phyloP scores from a whole-genome alignment of 352 stramenopile species.

The Achlya hypogyna region DNA sequence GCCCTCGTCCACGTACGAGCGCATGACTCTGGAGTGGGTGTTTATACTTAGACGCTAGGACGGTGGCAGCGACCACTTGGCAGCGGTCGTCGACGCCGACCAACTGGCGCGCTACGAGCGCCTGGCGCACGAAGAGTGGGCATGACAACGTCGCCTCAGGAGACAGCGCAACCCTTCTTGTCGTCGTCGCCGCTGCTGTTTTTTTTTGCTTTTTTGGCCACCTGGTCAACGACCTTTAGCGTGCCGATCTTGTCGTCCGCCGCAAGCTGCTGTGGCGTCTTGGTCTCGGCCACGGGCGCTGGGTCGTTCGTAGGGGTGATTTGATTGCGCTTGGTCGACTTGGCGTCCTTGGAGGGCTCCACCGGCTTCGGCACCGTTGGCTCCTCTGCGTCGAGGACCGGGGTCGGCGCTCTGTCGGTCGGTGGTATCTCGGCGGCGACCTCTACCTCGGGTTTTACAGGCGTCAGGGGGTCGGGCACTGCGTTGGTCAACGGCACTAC shows the following conservation, averaged over 20 bases:
- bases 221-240: slow-evolving; percentile 4
- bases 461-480: too few species aligned
- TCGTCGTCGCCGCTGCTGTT: background rate
- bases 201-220: background rate
- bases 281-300: background rate
- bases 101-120: too few species aligned
- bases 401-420: too few species aligned
- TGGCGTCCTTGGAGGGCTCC: background rate
- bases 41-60: too few species aligned
- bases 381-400: background rate
- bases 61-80: too few species aligned
- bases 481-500: too few species aligned
- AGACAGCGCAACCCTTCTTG: background rate
- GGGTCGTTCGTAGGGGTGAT: background rate
- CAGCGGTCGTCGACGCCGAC: too few species aligned
- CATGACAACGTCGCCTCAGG: background rate
- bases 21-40: too few species aligned
- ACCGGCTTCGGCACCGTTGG: background rate
- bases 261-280: background rate
- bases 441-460: too few species aligned
- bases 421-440: too few species aligned
- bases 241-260: background rate
- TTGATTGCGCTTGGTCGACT: slow-evolving; percentile 3
- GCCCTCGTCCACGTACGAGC: too few species aligned
- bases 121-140: slow-evolving; percentile 14